Percentiles rank a stretch among this genome's conserved stretches.
phyloP scores from a whole-genome alignment of 306 rosid species.

The Spatholobus suberectus region DNA sequence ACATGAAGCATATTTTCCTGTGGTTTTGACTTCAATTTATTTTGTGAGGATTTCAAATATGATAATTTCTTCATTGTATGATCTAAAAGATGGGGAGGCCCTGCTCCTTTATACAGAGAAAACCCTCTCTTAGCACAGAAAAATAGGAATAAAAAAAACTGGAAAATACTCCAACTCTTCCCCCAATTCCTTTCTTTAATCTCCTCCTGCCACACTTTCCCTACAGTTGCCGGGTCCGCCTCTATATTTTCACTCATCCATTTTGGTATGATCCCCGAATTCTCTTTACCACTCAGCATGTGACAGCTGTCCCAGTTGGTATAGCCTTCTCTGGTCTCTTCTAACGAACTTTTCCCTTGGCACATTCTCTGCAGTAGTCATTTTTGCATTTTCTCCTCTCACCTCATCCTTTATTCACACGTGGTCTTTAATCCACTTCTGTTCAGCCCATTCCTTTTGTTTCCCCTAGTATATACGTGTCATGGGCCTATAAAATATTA shows the following conservation, averaged over 20 bases:
- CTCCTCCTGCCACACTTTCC: background rate
- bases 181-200: background rate
- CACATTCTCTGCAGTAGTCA: background rate
- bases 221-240: background rate
- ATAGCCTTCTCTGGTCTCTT: background rate
- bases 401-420: background rate
- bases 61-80: background rate
- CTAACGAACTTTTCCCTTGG: background rate
- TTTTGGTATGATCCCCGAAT: background rate
- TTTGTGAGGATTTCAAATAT: slow-evolving; percentile 19
- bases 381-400: background rate
- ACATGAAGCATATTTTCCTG: background rate
- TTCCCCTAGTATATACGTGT: background rate
- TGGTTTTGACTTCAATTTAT: slow-evolving; percentile 8
- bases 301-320: background rate
- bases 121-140: background rate
- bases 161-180: background rate
- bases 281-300: background rate
- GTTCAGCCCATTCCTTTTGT: background rate
- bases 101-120: background rate
- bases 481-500: background rate
- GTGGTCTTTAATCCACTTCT: background rate
- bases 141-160: too few species aligned
- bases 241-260: background rate
- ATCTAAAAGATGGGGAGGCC: background rate